A percentile compares a stretch with the other conserved stretches of the same genome.
Conservation (phyloP, 495 filamentous ascomycete species). For the Xylaria intraflava region DNA sequence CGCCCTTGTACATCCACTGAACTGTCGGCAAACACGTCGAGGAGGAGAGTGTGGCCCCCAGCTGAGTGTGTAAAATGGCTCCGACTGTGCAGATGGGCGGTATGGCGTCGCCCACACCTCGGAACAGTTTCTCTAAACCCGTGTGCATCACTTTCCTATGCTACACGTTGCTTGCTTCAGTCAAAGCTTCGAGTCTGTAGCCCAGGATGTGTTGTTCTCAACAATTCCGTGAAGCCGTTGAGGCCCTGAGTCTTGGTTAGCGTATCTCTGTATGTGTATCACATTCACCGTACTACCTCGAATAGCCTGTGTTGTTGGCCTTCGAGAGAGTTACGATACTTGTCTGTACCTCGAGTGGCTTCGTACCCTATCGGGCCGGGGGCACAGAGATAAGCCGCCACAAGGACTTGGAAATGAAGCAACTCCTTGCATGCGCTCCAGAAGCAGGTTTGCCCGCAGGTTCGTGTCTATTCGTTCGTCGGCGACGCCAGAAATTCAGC, state of each 20-base stretch:
- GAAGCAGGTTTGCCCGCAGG: neutral
- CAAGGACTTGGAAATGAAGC: neutral
- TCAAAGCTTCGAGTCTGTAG: neutral
- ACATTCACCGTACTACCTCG: neutral
- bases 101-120: slow-evolving; percentile 15
- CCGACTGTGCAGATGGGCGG: neutral
- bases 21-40: slow-evolving; percentile 6
- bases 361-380: slow-evolving; percentile 2
- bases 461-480: neutral
- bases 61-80: neutral
- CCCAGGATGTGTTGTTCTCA: slow-evolving; percentile 1
- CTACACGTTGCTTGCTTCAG: slow-evolving; percentile 4
- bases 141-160: neutral
- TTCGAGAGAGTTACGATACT: neutral
- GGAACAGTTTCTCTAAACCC: slow-evolving; percentile 27
- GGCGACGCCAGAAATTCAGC: neutral
- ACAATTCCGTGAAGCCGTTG: neutral
- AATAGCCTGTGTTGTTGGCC: neutral
- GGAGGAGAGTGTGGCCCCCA: neutral
- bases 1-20: neutral
- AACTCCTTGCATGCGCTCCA: slow-evolving; percentile 2
- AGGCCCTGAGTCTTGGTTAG: neutral
- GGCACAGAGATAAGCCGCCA: neutral
- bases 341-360: neutral
- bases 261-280: slow-evolving; percentile 1